Evolutionary conservation across 208 protist genomes (phyloP).

Genomic region (Trypanosoma melophagium): DNA sequence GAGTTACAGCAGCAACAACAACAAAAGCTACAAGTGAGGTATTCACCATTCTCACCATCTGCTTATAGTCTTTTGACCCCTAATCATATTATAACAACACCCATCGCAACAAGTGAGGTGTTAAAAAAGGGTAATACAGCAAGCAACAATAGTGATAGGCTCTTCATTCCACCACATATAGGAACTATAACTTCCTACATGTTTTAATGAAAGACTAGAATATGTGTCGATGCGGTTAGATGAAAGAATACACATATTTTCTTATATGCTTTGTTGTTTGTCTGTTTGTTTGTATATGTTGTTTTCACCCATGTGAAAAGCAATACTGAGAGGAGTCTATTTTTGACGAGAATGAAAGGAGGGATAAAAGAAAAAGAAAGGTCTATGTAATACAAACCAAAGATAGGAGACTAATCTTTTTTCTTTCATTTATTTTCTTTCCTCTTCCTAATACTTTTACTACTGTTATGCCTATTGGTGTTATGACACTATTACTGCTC

Average conservation of each 20-base stretch:
- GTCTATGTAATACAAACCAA: no score
- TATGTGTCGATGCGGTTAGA: not conserved
- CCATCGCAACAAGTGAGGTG: conserved; percentile 16
- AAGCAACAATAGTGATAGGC: conserved; percentile 42
- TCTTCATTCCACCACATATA: conserved; percentile 31
- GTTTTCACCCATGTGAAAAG: no score
- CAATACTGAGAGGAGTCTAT: no score
- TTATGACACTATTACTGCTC: no score
- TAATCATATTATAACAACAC: not conserved
- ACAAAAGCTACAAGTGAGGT: not conserved
- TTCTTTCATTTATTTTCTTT: no score
- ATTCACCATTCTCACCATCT: conserved; percentile 29
- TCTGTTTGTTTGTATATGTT: no score
- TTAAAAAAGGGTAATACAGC: conserved; percentile 19
- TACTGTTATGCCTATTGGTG: no score
- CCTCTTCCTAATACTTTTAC: no score
- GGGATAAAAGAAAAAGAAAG: no score
- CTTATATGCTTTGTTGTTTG: no score
- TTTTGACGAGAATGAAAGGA: no score
- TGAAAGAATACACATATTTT: not conserved
- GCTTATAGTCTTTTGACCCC: conserved; percentile 26
- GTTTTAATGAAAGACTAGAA: conserved; percentile 4
- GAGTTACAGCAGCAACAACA: not conserved
- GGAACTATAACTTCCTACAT: conserved; percentile 18
- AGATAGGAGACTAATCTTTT: no score